Conservation (phyloP, 495 filamentous ascomycete species). For the Penicillium bialowiezense region DNA sequence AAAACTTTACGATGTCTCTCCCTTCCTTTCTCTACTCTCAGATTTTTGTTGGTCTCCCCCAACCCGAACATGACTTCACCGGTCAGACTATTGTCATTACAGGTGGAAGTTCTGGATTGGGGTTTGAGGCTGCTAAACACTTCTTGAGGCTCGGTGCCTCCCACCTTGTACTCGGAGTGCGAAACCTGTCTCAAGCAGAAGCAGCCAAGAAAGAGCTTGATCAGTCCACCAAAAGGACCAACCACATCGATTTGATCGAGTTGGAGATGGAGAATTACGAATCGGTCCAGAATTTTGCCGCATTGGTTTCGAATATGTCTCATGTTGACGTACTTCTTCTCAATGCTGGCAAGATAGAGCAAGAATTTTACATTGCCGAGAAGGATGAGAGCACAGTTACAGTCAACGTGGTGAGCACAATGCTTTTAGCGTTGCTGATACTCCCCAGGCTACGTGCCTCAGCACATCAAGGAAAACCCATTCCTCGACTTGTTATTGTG, state of each 20-base stretch:
- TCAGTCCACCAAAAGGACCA: constrained; percentile 21
- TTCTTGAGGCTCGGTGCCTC: constrained; percentile 34
- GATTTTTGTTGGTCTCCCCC: too few species aligned
- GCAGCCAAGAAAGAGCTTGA: constrained; percentile 33
- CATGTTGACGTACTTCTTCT: constrained; percentile 32
- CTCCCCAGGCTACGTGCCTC: background rate
- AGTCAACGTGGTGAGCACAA: constrained; percentile 43
- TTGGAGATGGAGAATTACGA: constrained; percentile 33
- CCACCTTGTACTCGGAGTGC: constrained; percentile 46
- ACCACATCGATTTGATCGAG: constrained; percentile 31
- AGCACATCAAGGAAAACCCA: too few species aligned
- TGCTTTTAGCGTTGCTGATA: constrained; percentile 24
- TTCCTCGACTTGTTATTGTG: too few species aligned
- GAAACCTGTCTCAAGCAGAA: constrained; percentile 39
- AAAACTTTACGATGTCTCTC: too few species aligned
- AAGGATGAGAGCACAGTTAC: constrained; percentile 39
- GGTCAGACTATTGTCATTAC: constrained; percentile 51
- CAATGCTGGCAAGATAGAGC: constrained; percentile 32
- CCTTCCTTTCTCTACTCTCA: too few species aligned
- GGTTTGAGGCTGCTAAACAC: constrained; percentile 44
- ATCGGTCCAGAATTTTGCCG: constrained; percentile 33
- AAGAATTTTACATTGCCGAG: constrained; percentile 19
- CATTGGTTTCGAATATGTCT: constrained; percentile 14
- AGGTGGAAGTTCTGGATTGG: constrained; percentile 50
- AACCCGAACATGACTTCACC: background rate